Evolutionary conservation across 495 filamentous ascomycete species (phyloP), one percentile per base, ranked within the genome.

Genomic region (Penicillium silybi): DNA sequence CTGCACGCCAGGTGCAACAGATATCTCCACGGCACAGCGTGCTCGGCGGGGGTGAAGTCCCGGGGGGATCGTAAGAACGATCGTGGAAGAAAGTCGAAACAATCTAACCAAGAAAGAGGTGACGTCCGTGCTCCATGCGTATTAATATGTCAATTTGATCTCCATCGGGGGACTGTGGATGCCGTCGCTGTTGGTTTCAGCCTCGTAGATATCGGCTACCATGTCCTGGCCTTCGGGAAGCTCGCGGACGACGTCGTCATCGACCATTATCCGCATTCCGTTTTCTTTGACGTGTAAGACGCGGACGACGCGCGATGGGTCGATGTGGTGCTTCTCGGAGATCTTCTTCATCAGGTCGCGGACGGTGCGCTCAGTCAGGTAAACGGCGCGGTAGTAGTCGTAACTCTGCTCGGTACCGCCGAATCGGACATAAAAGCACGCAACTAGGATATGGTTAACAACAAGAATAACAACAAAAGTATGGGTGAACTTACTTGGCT

Each of bases 151-250:
- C 41, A 76, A 56, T 40, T 70, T 69, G 50, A 76, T 62, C 54
- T 76, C 70, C 29, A 76, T 55, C 5, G 59, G 51, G 7, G 57
- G 39, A 8, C 54, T 46, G 18, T 53, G 53, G 32, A 47, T 32
- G n/a, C 20, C 40, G 46, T 41, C 40, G 38, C 32, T 48, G 4
- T 62, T 48, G 6, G 25, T 41, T 13, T 23, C 50, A 1, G 62
- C 35, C 44, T 82, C 75, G 39, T 64, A 66, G 56, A 86, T 78
- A 58, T 86, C 84, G 46, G 79, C 80, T 26, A 79, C 77, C 85
- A 98, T 92, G 60, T 96, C 92, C 62, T 97, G 89, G 7, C 92
- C 90, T 70, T 98, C 93, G 0, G 84, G 78, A 15, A 97, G 76
- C 65, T 91, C 86, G n/a, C 80, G 80, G 17, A 98, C 83, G 25